Evolutionary conservation across 768 basidiomycete species (phyloP), one percentile per base, ranked within the genome.

Genomic region (Agaricus blazei): DNA sequence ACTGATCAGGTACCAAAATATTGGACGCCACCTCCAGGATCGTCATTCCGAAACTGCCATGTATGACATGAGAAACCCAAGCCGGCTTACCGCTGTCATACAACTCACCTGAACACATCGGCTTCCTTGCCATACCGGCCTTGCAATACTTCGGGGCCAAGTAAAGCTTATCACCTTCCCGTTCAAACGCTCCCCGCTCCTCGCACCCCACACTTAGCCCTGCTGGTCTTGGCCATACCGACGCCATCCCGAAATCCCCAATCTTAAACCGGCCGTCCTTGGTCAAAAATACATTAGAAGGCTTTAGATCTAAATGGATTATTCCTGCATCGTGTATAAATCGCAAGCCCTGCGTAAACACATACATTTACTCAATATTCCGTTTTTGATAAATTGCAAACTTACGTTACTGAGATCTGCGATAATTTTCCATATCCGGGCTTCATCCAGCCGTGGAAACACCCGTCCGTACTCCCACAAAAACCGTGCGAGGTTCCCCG

Each of bases 181-280:
- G 82, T 70, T 98, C 96, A 67, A 98, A 93, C 7, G 76, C 80
- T 51, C 72, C 63, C 7, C 67, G 69, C 48, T 70, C 73, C 9
- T 64, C 68, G 34, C 68, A 61, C 14, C 48, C 52, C 51, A 46
- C 48, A 31, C 38, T 29, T 50, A 46, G 15, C 14, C 51, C 31
- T 47, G 52, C 48, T 57, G 75, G 72, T 38, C 93, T 76, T 0
- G 93, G 93, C 89, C 92, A 95, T 51, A 93, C 63, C 5, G 92
- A 91, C n/a, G 96, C 95, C 86, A 99, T 93, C 8, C 97, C 97
- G 73, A 98, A 98, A 69, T 99, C 97, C 7, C 96, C 96, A 67
- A 99, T 93, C 74, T 93, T 93, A 74, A 99, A 88, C 44, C 88
- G 81, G 1, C 97, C 97, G 42, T 85, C 81, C 7, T 77, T 76